These are phyloP conservation scores for Pisolithus marmoratus DNA, from an alignment of 768 basidiomycete species.

Conservation along the genomic window DNA sequence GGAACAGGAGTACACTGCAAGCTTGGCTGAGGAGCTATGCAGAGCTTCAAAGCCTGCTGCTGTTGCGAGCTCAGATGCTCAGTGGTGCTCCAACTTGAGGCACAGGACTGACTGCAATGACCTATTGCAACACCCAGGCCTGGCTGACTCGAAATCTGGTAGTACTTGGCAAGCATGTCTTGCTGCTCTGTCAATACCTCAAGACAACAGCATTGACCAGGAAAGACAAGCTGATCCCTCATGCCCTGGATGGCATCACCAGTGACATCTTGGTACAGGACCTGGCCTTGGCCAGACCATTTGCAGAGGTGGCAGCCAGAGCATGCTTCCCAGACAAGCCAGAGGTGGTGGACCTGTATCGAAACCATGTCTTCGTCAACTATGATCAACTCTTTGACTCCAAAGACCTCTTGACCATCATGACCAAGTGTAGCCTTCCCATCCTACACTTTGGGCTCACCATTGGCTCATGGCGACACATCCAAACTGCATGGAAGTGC, in stretches of 20 bases:
- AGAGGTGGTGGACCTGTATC: no score
- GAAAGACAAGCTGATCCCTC: slow-evolving; percentile 23
- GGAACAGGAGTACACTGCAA: background rate
- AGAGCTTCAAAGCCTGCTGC: background rate
- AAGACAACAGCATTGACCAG: background rate
- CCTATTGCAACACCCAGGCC: background rate
- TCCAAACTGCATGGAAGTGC: no score
- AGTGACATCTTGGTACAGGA: slow-evolving; percentile 22
- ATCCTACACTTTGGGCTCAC: no score
- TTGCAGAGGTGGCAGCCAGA: slow-evolving; percentile 4
- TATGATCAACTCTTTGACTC: no score
- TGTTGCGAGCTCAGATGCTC: background rate
- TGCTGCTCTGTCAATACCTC: background rate
- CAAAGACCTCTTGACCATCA: no score
- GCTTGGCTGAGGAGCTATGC: background rate
- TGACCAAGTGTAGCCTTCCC: no score
- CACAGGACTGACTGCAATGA: background rate
- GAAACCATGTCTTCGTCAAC: no score
- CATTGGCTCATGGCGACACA: no score
- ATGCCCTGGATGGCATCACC: slow-evolving; percentile 17
- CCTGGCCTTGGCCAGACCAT: slow-evolving; percentile 17
- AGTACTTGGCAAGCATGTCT: background rate
- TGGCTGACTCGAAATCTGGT: background rate
- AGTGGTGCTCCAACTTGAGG: background rate
- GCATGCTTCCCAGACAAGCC: no score